Base-by-base conservation (phyloP, 768 basidiomycete species). In the Pluteus cervinus region DNA sequence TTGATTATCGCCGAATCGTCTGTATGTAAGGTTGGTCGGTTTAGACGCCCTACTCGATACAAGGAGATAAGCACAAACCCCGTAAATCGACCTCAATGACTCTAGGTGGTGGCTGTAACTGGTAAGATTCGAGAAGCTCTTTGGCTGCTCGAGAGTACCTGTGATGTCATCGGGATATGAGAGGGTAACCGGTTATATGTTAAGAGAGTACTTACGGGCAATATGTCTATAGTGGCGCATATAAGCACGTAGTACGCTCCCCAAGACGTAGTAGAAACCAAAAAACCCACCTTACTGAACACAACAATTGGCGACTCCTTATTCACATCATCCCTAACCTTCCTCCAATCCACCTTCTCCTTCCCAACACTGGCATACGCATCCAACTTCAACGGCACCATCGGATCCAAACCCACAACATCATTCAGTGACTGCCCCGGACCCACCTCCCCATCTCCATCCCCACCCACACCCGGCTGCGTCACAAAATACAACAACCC, bases 51-150 rank as follows among this genome's bases (percentile, higher is more conserved):
- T 5, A 7, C 33, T 15, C 14, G 14, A 22, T 7, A n/a, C 8
- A 17, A 39, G 24, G 17, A 25, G 29, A 21, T 10, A 33, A 24
- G 10, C 20, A 55, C 65, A 25, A 46, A 77, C 84, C 70, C 58
- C 87, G 71, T 7, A 77, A 49, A 56, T 90, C 86, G 16, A 89
- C 82, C 50, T 90, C 86, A 21, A 90, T 62, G 23, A 88, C 60
- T 42, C 72, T 75, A 1, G 86, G 83, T 2, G 74, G 51, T 0
- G 87, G 86, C 10, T 62, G 55, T 9, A 87, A 66, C 20, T 76
- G 59, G 47, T 85, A 85, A 0, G 56, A 58, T 22, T 65, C 65
- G 4, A 90, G 65, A 5, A 89, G 65, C n/a, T 61, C 58, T 49
- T 84, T 86, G 10, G 80, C 78, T 26, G 64, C 57, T 43, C 60